Base-by-base conservation (phyloP, 352 stramenopile genomes). In the Pythium sukuiense region DNA sequence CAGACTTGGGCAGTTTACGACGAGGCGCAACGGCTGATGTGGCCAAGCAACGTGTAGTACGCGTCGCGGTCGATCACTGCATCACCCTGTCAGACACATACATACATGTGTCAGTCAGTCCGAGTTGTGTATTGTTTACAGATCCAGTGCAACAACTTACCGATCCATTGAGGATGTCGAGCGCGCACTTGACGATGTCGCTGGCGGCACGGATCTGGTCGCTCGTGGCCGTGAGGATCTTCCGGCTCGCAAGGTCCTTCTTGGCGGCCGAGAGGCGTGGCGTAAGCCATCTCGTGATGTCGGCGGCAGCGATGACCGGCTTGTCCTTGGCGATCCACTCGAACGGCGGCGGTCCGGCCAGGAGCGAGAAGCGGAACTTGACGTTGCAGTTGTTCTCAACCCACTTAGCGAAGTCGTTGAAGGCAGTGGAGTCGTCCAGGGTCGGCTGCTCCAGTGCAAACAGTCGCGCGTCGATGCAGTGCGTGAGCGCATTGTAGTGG, bases 331-430 rank as follows among this genome's bases (percentile, higher is more conserved):
- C 49, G 35, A 83, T 58, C 53, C 73, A 63, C 20, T 81, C 76
- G 35, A 80, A 84, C 14, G 76, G 71, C 26, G 76, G 66, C 2
- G 72, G 62, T 2, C 74, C 73, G 14, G 74, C 69, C 24, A 77
- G 71, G 9, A 81, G 27, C 37, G 74, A 80, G 67, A 81, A 84
- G 61, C 72, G 72, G 45, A 81, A 74, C 61, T 78, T 78, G 62
- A 84, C 59, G 67, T 79, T 73, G 70, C 76, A 84, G 29, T 52
- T 52, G 9, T 50, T 30, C 29, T 81, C 48, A 39, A 82, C 50
- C 7, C 54, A 16, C 14, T 53, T 20, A 4, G 27, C 16, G 56
- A 62, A 50, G 20, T 39, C 29, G 27, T 20, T n/a, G 26, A 54
- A 62, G 46, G 18, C 29, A 7, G 6, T 30, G 7, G 46, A 16